Evolutionary conservation across 345 rosid genomes (phyloP).

Genomic region (Eucalyptus tenuipes): DNA sequence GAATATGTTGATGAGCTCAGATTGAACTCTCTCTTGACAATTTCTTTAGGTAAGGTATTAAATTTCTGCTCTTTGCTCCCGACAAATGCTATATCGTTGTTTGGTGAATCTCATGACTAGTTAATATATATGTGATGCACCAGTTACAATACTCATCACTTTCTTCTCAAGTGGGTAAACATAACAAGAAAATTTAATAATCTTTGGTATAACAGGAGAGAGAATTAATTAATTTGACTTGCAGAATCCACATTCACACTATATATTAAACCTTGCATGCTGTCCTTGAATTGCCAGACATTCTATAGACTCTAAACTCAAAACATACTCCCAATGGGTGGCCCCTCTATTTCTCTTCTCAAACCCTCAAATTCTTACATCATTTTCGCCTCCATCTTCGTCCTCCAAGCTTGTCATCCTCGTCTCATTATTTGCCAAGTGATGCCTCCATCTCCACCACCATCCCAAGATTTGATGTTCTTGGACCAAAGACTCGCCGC

Average conservation of each 20-base stretch:
- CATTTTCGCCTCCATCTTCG: background rate
- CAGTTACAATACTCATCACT: background rate
- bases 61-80: background rate
- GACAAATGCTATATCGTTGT: background rate
- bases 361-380: background rate
- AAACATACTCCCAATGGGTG: background rate
- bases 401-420: background rate
- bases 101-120: background rate
- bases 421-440: background rate
- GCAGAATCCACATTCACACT: background rate
- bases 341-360: background rate
- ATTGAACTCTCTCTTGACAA: background rate
- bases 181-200: background rate
- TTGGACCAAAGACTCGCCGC: background rate
- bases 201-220: background rate
- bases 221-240: background rate
- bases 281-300: background rate
- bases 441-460: background rate
- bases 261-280: background rate
- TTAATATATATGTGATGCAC: background rate
- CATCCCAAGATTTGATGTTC: background rate
- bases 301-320: background rate
- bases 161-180: background rate
- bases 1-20: background rate
- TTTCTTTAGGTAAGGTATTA: background rate